Percentiles rank a stretch among this genome's conserved stretches.
Conservation (phyloP, 257 asterid genomes). For the Solanum phureja region DNA sequence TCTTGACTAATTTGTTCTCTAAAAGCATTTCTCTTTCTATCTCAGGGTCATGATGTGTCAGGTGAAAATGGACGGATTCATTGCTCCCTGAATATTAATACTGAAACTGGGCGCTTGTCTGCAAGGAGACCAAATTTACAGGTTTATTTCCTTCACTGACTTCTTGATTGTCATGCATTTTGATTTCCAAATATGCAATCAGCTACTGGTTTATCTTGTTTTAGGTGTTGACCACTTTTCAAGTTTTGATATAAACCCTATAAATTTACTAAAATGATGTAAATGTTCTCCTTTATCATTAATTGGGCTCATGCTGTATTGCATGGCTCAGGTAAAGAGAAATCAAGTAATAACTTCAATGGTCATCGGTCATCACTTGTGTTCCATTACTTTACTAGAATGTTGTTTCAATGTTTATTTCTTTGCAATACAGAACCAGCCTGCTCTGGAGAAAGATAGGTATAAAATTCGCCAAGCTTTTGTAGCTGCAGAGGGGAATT, state of each 20-base stretch:
- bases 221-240: neutral
- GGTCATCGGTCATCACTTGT: neutral
- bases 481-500: slow-evolving; percentile 85
- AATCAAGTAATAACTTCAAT: neutral
- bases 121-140: slow-evolving; percentile 99
- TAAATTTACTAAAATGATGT: neutral
- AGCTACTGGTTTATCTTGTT: neutral
- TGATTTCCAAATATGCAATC: neutral
- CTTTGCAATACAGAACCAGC: slow-evolving; percentile 63
- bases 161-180: neutral
- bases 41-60: slow-evolving; percentile 66
- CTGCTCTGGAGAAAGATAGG: slow-evolving; percentile 96
- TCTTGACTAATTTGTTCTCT: neutral
- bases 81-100: slow-evolving; percentile 93
- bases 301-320: neutral
- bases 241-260: neutral
- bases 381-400: neutral
- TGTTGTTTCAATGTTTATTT: neutral
- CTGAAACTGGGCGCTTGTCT: slow-evolving; percentile 96
- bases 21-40: slow-evolving; percentile 6
- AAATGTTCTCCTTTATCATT: neutral
- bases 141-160: slow-evolving; percentile 28
- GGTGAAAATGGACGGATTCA: slow-evolving; percentile 87
- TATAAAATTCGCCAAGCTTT: slow-evolving; percentile 95
- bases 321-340: neutral